Evolutionary conservation across 352 stramenopile species (phyloP).

Genomic region (Pythium rishiriense): DNA sequence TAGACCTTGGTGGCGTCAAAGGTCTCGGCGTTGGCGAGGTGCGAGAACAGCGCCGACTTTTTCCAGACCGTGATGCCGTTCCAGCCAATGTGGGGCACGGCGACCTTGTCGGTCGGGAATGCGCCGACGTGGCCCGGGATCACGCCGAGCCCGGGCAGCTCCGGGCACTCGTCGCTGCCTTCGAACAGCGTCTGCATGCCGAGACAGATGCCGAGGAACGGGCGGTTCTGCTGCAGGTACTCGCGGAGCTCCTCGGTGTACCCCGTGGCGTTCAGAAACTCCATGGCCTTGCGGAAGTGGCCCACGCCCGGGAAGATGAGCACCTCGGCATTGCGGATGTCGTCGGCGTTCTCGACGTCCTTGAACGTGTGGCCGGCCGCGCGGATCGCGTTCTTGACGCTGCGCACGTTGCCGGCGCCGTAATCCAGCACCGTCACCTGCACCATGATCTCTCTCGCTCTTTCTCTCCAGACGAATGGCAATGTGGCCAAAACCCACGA

Average conservation of each 20-base stretch:
- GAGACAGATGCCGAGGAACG: conserved; percentile 98
- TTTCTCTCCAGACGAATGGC: conserved; percentile 2
- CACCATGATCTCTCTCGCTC: conserved; percentile 39
- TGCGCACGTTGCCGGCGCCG: conserved; percentile 98
- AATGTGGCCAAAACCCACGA: not conserved
- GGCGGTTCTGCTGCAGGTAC: conserved; percentile 86
- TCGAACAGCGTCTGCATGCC: conserved; percentile 99
- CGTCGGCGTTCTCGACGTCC: conserved; percentile 84
- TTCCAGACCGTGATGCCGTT: conserved; percentile 94
- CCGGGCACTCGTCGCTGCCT: conserved; percentile 91
- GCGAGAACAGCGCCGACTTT: conserved; percentile 66
- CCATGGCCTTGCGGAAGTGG: conserved; percentile 90
- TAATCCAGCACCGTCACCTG: conserved; percentile 95
- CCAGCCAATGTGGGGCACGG: conserved; percentile 98
- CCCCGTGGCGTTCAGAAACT: conserved; percentile 87
- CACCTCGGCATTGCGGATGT: conserved; percentile 88
- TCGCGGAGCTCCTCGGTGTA: conserved; percentile 89
- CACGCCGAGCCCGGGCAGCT: conserved; percentile 88
- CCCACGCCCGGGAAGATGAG: conserved; percentile 88
- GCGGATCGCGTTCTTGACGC: conserved; percentile 95
- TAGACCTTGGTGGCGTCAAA: conserved; percentile 80
- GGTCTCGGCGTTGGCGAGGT: conserved; percentile 37
- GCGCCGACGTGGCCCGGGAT: conserved; percentile 91
- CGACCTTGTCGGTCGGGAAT: conserved; percentile 81
- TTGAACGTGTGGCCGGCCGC: conserved; percentile 87